A percentile compares a stretch with the other conserved stretches of the same genome.
Evolutionary conservation across 129 eudicot species (phyloP).

Genomic region (Escallonia rubra): DNA sequence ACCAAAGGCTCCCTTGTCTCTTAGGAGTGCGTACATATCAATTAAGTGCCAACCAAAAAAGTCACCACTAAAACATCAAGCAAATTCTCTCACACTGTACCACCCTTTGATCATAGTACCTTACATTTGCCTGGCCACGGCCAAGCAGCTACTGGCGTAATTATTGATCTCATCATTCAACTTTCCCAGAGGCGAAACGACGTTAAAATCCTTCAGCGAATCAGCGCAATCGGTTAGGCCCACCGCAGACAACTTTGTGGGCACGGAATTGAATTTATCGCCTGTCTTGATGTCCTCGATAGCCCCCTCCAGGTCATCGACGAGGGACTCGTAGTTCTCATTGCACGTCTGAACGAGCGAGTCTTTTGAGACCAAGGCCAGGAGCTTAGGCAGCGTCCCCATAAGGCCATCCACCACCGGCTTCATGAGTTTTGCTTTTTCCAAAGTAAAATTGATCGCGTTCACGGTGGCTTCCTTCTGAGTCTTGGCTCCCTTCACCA

Average conservation of each 20-base stretch:
- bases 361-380: conserved; percentile 10
- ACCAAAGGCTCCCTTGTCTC: too few species aligned
- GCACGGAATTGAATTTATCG: background rate
- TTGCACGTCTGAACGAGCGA: conserved; percentile 6
- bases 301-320: background rate
- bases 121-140: background rate
- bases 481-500: conserved; percentile 2
- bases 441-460: background rate
- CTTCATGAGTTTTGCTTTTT: background rate
- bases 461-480: conserved; percentile 13
- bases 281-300: conserved; percentile 1
- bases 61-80: too few species aligned
- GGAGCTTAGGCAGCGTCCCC: background rate
- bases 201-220: conserved; percentile 10
- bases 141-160: background rate
- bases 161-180: background rate
- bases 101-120: too few species aligned
- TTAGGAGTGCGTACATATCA: too few species aligned
- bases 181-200: background rate
- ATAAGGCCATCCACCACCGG: background rate
- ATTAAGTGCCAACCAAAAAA: too few species aligned
- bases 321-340: background rate
- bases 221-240: conserved; percentile 6
- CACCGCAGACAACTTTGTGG: background rate
- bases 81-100: too few species aligned